phyloP scores from a whole-genome alignment of 306 rosid genomes.

The Arachis hypogaea region DNA sequence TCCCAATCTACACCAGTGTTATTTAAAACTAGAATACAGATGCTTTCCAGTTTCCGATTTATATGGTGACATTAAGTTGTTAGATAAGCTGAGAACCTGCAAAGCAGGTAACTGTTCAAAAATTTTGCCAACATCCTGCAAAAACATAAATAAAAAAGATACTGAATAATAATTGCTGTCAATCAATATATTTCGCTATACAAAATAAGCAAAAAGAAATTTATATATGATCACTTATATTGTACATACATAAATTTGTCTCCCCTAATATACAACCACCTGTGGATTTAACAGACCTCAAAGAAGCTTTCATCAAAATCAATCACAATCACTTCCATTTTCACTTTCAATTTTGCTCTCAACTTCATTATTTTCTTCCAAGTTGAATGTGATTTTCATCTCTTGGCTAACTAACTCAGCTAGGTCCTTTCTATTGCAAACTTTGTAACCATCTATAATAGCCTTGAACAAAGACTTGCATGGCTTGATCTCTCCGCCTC shows the following conservation, averaged over 20 bases:
- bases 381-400: constrained; percentile 51
- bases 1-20: constrained; percentile 66
- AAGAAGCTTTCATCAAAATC: background rate
- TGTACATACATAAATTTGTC: too few relatives aligned
- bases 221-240: background rate
- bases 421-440: constrained; percentile 68
- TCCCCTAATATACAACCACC: too few relatives aligned
- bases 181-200: constrained; percentile 6
- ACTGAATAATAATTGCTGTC: constrained; percentile 30
- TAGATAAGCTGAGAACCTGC: constrained; percentile 68
- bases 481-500: constrained; percentile 62
- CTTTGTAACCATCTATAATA: constrained; percentile 63
- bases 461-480: constrained; percentile 71
- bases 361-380: constrained; percentile 33
- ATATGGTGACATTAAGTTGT: constrained; percentile 64
- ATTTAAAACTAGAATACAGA: constrained; percentile 72
- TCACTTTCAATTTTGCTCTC: constrained; percentile 33
- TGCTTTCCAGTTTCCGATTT: constrained; percentile 57
- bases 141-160: constrained; percentile 31
- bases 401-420: constrained; percentile 60
- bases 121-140: constrained; percentile 80
- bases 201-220: constrained; percentile 12
- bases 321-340: constrained; percentile 38
- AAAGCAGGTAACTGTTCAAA: constrained; percentile 78
- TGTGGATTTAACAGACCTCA: too few relatives aligned